Conservation (phyloP, 2,329 filamentous ascomycete species). For the Tympanopsis confertula region DNA sequence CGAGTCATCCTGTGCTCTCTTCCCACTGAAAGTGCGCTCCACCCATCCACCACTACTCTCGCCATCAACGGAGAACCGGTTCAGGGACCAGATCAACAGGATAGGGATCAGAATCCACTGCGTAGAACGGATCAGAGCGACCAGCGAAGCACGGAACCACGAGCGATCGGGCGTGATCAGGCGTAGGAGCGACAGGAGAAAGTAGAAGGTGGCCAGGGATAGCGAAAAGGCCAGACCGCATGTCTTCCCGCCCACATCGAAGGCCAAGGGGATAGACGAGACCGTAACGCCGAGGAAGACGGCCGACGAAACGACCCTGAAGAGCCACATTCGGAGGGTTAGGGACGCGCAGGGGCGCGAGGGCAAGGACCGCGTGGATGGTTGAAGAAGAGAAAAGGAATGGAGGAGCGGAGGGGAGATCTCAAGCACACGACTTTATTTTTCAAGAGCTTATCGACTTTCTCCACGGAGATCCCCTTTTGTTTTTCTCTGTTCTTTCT, state of each 20-base stretch:
- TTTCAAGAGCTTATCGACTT: too few species aligned
- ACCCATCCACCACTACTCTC: constrained; percentile 28
- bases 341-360: too few species aligned
- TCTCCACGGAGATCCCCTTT: too few species aligned
- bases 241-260: constrained; percentile 63
- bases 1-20: constrained; percentile 34
- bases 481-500: too few species aligned
- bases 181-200: constrained; percentile 52
- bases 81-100: constrained; percentile 62
- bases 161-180: constrained; percentile 52
- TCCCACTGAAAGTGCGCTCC: constrained; percentile 22
- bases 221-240: constrained; percentile 65
- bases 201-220: constrained; percentile 58
- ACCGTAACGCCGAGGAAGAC: constrained; percentile 60
- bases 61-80: constrained; percentile 59
- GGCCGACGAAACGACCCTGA: constrained; percentile 47
- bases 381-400: too few species aligned
- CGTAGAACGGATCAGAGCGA: constrained; percentile 41
- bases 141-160: constrained; percentile 42
- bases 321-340: constrained; percentile 34
- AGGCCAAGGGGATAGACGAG: constrained; percentile 63
- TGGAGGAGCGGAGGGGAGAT: too few species aligned
- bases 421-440: too few species aligned
- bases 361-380: too few species aligned
- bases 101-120: constrained; percentile 58